These are phyloP conservation scores for Cadophora gregata DNA, from an alignment of 2,329 filamentous ascomycete genomes.

Conservation along the genomic window DNA sequence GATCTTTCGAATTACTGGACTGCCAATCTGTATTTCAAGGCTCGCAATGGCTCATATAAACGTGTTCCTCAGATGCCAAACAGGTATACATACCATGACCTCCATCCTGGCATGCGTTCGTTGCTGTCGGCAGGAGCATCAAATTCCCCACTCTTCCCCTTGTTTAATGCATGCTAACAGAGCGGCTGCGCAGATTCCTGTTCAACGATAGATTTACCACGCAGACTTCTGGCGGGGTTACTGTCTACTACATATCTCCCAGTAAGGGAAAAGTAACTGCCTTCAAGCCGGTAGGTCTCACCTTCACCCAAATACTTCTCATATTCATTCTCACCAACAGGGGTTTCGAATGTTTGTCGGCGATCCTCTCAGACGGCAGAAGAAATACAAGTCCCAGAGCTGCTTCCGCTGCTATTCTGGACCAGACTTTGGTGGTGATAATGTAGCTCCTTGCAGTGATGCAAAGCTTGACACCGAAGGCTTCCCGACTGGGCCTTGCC, in stretches of 20 bases:
- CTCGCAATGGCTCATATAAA: constrained; percentile 32
- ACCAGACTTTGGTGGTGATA: constrained; percentile 30
- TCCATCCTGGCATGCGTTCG: background rate
- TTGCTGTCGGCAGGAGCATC: background rate
- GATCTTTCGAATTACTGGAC: constrained; percentile 44
- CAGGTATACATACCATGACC: background rate
- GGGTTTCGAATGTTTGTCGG: constrained; percentile 31
- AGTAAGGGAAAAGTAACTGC: constrained; percentile 24
- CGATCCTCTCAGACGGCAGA: constrained; percentile 19
- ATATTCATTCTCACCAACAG: background rate
- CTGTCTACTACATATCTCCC: constrained; percentile 31
- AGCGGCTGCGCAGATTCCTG: constrained; percentile 11
- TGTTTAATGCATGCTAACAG: background rate
- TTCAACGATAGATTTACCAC: constrained; percentile 29
- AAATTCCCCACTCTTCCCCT: background rate
- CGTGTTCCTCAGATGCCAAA: constrained; percentile 19
- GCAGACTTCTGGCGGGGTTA: constrained; percentile 21
- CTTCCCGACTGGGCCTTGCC: constrained; percentile 37
- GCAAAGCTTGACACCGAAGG: constrained; percentile 15
- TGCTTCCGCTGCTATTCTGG: constrained; percentile 30
- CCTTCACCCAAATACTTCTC: background rate
- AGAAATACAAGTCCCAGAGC: constrained; percentile 19
- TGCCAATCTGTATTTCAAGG: constrained; percentile 43
- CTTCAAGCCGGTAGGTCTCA: constrained; percentile 29
- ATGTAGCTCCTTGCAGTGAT: constrained; percentile 8